Percentiles rank a stretch among this genome's conserved stretches.
Evolutionary conservation across 2,329 filamentous ascomycete genomes (phyloP).

Genomic region (Coniella lustricola): DNA sequence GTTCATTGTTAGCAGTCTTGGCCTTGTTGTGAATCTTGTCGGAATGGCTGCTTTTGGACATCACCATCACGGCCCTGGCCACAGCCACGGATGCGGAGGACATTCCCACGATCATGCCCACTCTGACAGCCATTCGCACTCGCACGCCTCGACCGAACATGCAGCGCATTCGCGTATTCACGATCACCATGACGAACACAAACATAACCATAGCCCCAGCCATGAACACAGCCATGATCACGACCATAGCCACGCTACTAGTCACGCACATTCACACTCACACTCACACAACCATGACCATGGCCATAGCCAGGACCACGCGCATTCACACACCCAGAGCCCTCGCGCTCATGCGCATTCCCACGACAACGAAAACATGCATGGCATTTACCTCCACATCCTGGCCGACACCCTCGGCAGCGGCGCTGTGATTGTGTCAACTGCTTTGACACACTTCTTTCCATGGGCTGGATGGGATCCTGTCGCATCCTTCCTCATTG

Average conservation of each 20-base stretch:
- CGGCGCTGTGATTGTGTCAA: conserved; percentile 89
- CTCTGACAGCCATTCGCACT: conserved; percentile 24
- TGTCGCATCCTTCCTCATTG: conserved; percentile 87
- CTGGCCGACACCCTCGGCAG: conserved; percentile 92
- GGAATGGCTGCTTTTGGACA: conserved; percentile 80
- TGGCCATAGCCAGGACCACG: conserved; percentile 25
- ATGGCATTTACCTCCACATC: conserved; percentile 93
- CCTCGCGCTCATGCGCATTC: conserved; percentile 34
- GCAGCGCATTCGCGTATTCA: conserved; percentile 25
- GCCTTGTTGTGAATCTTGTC: conserved; percentile 83
- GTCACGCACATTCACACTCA: conserved; percentile 32
- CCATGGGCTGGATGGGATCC: conserved; percentile 95
- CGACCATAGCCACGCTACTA: conserved; percentile 29
- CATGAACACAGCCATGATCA: conserved; percentile 73
- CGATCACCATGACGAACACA: conserved; percentile 34
- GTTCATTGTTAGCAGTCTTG: conserved; percentile 79
- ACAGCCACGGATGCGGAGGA: conserved; percentile 24
- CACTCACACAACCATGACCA: conserved; percentile 45
- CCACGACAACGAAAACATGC: conserved; percentile 96
- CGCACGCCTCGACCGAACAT: neutral
- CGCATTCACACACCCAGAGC: conserved; percentile 18
- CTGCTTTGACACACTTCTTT: conserved; percentile 75
- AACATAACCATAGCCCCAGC: conserved; percentile 69
- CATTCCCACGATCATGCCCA: conserved; percentile 33
- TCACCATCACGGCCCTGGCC: conserved; percentile 46